Conservation (phyloP, 331 rosid species). For the Rhamnella rubrinervis region DNA sequence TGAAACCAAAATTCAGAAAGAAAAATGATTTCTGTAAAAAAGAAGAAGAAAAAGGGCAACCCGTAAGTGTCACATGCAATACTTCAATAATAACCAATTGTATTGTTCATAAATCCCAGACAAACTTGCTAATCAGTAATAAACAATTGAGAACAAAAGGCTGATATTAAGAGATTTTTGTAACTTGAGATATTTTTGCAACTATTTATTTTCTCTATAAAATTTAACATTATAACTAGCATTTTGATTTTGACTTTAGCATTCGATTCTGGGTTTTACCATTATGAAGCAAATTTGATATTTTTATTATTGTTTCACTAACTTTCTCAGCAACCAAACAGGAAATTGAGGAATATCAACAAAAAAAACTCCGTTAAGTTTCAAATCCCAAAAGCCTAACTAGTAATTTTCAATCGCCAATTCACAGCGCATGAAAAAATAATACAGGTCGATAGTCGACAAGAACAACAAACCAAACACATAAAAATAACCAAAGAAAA, state of each 20-base stretch:
- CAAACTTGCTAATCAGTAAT: no score
- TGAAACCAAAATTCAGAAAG: conserved; percentile 3
- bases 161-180: no score
- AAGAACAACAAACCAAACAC: not conserved
- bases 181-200: no score
- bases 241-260: conserved; percentile 3
- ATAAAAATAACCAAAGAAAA: not conserved
- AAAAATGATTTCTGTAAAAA: not conserved
- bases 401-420: not conserved
- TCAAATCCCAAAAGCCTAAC: not conserved
- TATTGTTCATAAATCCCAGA: no score
- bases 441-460: not conserved
- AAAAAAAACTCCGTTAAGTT: conserved; percentile 12
- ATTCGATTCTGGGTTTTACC: not conserved
- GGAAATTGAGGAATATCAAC: not conserved
- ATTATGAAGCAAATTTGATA: not conserved
- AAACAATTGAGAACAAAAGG: no score
- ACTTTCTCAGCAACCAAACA: conserved; percentile 22
- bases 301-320: not conserved
- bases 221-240: not conserved
- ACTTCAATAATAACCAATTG: no score
- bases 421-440: not conserved
- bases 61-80: no score
- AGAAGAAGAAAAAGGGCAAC: no score
- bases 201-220: not conserved